Percentiles rank a stretch among this genome's conserved stretches.
These are phyloP conservation scores for Schrenkiella parvula DNA, from an alignment of 345 rosid species.

Conservation along the genomic window DNA sequence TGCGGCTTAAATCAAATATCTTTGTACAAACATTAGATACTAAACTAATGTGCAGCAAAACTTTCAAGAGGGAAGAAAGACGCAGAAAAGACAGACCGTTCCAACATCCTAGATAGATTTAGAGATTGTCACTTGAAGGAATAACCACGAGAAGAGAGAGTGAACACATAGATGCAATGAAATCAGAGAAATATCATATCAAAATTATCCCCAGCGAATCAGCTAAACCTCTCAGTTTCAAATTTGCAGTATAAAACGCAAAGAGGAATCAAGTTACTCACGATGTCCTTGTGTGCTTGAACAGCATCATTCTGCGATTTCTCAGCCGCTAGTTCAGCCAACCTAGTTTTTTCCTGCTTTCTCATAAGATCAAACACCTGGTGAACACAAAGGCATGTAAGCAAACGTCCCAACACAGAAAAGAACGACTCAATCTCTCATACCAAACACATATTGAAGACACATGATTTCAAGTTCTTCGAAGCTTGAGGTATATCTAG, in stretches of 20 bases:
- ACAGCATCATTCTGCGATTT: slow-evolving; percentile 54
- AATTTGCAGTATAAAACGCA: neutral
- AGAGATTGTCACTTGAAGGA: neutral
- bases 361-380: slow-evolving; percentile 89
- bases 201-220: neutral
- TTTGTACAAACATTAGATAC: neutral
- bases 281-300: slow-evolving; percentile 73
- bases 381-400: slow-evolving; percentile 12
- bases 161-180: neutral
- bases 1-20: neutral
- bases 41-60: neutral
- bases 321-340: slow-evolving; percentile 67
- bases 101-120: neutral
- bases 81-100: neutral
- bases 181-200: neutral
- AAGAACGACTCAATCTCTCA: neutral
- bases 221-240: neutral
- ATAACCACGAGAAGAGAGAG: neutral
- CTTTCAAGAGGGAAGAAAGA: neutral
- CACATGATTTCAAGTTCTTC: no score
- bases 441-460: no score
- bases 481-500: no score
- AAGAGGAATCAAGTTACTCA: slow-evolving; percentile 38
- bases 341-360: slow-evolving; percentile 75
- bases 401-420: neutral